Conservation (phyloP, 805 yeast species). For the Metschnikowia drakensbergensis region DNA sequence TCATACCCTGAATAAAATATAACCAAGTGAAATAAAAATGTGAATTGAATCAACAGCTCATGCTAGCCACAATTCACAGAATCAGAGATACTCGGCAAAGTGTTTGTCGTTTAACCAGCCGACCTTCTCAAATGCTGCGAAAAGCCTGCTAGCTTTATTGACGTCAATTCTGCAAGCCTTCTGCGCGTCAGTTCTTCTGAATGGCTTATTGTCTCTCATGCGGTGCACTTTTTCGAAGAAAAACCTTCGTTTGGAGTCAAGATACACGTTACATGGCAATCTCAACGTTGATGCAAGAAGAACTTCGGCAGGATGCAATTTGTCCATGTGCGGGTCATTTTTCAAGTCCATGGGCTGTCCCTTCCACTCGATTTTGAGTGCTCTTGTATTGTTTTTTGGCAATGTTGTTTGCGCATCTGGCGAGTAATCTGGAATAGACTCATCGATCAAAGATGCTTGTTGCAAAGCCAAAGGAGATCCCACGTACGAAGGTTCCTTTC, state of each 20-base stretch:
- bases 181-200: conserved; percentile 96
- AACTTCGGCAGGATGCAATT: conserved; percentile 89
- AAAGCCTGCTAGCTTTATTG: conserved; percentile 88
- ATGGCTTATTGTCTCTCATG: conserved; percentile 63
- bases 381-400: conserved; percentile 61
- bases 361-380: conserved; percentile 92
- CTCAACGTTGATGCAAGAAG: conserved; percentile 83
- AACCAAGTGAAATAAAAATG: conserved; percentile 8
- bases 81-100: conserved; percentile 36
- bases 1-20: conserved; percentile 1
- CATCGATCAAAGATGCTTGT: conserved; percentile 57
- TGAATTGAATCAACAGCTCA: not conserved
- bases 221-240: conserved; percentile 87
- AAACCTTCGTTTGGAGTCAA: conserved; percentile 64
- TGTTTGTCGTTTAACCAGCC: conserved; percentile 86
- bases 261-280: conserved; percentile 79
- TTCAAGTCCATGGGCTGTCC: conserved; percentile 94
- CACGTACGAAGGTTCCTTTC: conserved; percentile 27
- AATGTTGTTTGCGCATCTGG: conserved; percentile 58
- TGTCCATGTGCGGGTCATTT: conserved; percentile 64
- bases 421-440: conserved; percentile 75
- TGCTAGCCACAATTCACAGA: not conserved
- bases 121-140: conserved; percentile 83
- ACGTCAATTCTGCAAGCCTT: conserved; percentile 97
- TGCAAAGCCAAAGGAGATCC: conserved; percentile 38